A percentile compares a stretch with the other conserved stretches of the same genome.
phyloP scores from a whole-genome alignment of 2,329 filamentous ascomycete genomes.

The Endocalyx cinctus region DNA sequence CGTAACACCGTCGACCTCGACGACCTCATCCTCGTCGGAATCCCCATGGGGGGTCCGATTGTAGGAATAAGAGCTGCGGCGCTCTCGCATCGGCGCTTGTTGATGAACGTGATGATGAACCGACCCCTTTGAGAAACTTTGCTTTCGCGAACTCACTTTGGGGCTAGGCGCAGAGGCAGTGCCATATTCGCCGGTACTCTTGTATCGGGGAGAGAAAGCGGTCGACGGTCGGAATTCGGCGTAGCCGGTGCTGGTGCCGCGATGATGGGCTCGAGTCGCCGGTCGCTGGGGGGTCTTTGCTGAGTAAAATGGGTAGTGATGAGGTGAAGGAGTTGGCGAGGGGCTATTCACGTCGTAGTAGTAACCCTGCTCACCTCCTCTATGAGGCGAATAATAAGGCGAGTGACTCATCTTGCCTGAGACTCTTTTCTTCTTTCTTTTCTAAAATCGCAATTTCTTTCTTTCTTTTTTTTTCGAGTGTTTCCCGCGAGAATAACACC shows the following conservation, averaged over 20 bases:
- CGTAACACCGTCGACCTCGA: conserved; percentile 49
- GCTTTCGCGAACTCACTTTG: conserved; percentile 55
- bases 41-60: conserved; percentile 58
- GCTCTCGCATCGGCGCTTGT: conserved; percentile 43
- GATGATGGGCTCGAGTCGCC: conserved; percentile 48
- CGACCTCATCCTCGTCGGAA: conserved; percentile 60
- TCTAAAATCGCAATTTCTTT: conserved; percentile 9
- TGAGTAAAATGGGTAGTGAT: conserved; percentile 45
- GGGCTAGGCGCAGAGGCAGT: conserved; percentile 42
- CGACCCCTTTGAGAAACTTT: conserved; percentile 32
- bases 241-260: conserved; percentile 38
- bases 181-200: conserved; percentile 56
- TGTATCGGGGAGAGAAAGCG: conserved; percentile 57
- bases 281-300: conserved; percentile 46
- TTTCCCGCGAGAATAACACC: too few relatives aligned
- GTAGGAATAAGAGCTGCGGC: conserved; percentile 54
- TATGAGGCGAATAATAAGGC: conserved; percentile 43
- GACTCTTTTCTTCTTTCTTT: conserved; percentile 19
- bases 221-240: conserved; percentile 39
- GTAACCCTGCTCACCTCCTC: conserved; percentile 39
- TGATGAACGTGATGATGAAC: conserved; percentile 32
- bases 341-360: conserved; percentile 49
- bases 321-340: conserved; percentile 54
- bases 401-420: conserved; percentile 36
- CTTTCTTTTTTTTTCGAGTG: conserved; percentile 12